Evolutionary conservation across 805 yeast species (phyloP), one percentile per base, ranked within the genome.

Genomic region (Kodamaea hsintzibuensis): DNA sequence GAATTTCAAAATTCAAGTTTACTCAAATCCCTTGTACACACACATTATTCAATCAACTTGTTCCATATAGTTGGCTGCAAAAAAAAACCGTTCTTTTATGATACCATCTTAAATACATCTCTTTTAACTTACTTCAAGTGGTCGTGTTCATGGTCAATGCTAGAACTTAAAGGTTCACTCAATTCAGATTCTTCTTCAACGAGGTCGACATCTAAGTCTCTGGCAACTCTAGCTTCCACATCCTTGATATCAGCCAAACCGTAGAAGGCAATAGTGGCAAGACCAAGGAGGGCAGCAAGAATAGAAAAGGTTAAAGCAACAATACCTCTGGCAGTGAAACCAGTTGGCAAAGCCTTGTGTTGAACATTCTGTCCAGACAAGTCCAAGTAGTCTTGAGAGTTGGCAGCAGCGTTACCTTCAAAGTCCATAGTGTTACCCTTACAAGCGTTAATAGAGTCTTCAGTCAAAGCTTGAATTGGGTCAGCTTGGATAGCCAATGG

Each of bases 281-380:
- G 75, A 71, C 99, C 99, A 16, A 90, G 72, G 58, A 90, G 67
- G 66, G 95, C 99, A 49, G 96, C 82, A 62, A 93, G 65, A 78
- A 89, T 83, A 6, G 97, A 90, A 80, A 95, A 93, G 16, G 88
- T 93, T 71, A 95, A 76, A 10, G 98, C 98, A 51, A 93, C 96
- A 68, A 88, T 86, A 78, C 99, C 99, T 68, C 88, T 85, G 54
- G 96, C 89, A 49, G 98, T 93, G 82, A 95, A 95, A 16, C 98
- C 98, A 45, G 79, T 67, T 46, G 98, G 98, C 64, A 95, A 81
- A 42, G 73, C 62, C 59, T 77, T 75, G 35, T 60, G 76, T 75
- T 92, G 98, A 40, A 80, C 77, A 68, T 87, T 86, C 75, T 90
- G 84, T 57, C 96, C 96, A 9, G 78, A 70, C 61, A 95, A 79